Base-by-base conservation (phyloP, 2,329 filamentous ascomycete genomes). In the Sporothrix pallida region DNA sequence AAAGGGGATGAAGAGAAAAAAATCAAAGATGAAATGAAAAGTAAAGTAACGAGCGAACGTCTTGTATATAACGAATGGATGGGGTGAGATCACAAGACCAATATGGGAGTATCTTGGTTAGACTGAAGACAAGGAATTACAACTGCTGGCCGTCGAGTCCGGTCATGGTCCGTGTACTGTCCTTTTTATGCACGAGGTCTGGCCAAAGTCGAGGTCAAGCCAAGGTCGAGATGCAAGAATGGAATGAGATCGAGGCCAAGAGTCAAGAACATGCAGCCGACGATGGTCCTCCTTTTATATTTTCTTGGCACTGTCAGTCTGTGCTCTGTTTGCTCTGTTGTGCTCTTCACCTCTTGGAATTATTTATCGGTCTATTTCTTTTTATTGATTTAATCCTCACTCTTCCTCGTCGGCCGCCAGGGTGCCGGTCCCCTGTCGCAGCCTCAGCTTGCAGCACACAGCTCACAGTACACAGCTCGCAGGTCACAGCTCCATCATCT, bases 221-320 rank as follows among this genome's bases (percentile, higher is more conserved):
- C 31, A 37, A 26, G 23, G 63, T n/a, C 15, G 44, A 54, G 65
- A 70, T 70, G 67, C 20, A 9, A 52, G 44, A 10, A 20, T 26
- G 63, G 31, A 37, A n/a, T 62, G 10, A 23, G 56, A 42, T 13
- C 9, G 5, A 70, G 15, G n/a, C 10, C 10, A 1, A 26, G 69
- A 71, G 20, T 48, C 37, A 48, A 13, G 5, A 26, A 46, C 20
- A 46, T 67, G 42, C 42, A 48, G 54, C 23, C 20, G 54, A 46
- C n/a, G 23, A 31, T 42, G 26, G 44, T 23, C 46, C 26, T 26
- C 69, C 50, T 72, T 70, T 72, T 72, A 72, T 72, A 65, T 44
- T 50, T 50, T 52, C 70, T 72, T 72, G 70, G 70, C 70, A 63
- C 42, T 62, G 44, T 42, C 56, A 5, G 8, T 20, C 6, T 17